These are phyloP conservation scores for Salpingoeca rosetta DNA, from an alignment of 78 protist species.

Conservation along the genomic window DNA sequence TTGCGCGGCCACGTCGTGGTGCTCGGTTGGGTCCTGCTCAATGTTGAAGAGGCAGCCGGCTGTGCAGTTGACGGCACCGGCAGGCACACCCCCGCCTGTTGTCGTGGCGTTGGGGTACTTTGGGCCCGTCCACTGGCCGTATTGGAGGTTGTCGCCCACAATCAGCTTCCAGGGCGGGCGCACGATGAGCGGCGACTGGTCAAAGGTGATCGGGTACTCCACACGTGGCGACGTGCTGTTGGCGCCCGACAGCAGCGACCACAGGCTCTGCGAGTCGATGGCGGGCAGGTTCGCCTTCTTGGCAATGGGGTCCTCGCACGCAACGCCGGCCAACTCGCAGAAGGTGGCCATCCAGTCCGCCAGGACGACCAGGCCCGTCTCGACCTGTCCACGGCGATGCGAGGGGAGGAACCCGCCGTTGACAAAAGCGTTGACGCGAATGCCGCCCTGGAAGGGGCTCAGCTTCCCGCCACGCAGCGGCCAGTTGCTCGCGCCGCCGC, in stretches of 20 bases:
- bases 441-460: slow-evolving; percentile 47
- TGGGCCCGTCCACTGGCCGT: neutral
- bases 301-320: slow-evolving; percentile 8
- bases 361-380: neutral
- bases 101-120: neutral
- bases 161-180: no score
- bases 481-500: no score
- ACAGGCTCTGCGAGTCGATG: slow-evolving; percentile 3
- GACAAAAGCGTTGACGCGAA: slow-evolving; percentile 22
- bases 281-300: slow-evolving; percentile 5
- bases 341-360: slow-evolving; percentile 36
- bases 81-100: no score
- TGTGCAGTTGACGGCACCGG: no score
- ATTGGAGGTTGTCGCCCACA: no score
- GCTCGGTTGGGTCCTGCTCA: neutral
- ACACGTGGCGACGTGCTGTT: neutral
- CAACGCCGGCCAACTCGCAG: slow-evolving; percentile 20
- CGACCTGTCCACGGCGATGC: neutral
- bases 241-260: slow-evolving; percentile 1
- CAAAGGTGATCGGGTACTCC: no score
- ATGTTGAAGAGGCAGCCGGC: neutral
- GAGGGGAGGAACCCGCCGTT: slow-evolving; percentile 28
- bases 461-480: no score
- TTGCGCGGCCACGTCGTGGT: neutral
- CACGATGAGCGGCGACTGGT: no score